Evolutionary conservation across 1,139 yeast genomes (phyloP), one percentile per base, ranked within the genome.

Genomic region (Candida freyschussii): DNA sequence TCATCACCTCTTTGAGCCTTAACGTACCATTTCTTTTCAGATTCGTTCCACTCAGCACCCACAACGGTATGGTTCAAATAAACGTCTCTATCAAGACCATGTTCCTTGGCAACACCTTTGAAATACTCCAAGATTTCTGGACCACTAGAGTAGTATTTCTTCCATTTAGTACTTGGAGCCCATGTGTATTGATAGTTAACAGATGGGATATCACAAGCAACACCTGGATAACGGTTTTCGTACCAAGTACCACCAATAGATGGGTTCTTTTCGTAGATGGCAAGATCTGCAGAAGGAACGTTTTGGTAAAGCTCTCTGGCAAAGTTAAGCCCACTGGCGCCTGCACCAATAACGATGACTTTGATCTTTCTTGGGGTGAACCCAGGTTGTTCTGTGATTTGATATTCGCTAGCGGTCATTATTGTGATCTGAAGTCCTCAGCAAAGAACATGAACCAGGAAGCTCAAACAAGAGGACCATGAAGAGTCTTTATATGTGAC

Each of bases 301-400:
- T 21, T 21, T 9, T 21, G n/a, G 23, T 21, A 21, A 8, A 21
- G 23, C 23, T 21, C 23, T 21, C 23, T 9, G n/a, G 23, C 23
- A 21, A 21, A 21, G 23, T 21, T 21, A 4, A 21, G 13, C n/a
- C 23, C 13, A 21, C 23, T 21, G 23, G 23, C 23, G 13, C 23
- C 23, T 21, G 23, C 23, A 21, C 23, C 23, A 21, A 21, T 21
- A 10, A 21, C 23, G 23, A 21, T 21, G 12, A 21, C 23, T 21
- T 21, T 21, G 23, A 21, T 11, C 23, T 11, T 13, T 21, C 23
- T 21, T 21, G 23, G 13, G 7, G 23, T 21, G 8, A 12, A 21
- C 8, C 13, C 23, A 12, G 23, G 13, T 13, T 21, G 23, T 13
- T 21, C 23, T 8, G 23, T 21, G 23, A 21, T 21, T 9, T 21